Evolutionary conservation across 495 filamentous ascomycete genomes (phyloP).

Genomic region (Penicillium lagena): DNA sequence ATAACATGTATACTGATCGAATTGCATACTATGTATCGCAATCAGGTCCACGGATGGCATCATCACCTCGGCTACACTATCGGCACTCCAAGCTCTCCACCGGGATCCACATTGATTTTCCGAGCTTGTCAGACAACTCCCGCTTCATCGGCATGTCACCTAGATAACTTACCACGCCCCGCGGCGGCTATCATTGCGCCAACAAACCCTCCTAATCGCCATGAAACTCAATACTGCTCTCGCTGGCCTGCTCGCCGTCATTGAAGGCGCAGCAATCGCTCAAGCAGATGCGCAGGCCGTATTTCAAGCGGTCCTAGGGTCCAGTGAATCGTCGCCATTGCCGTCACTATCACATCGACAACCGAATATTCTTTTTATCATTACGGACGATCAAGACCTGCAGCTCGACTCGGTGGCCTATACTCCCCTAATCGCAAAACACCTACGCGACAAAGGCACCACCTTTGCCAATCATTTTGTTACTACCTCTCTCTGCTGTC

Average conservation of each 20-base stretch:
- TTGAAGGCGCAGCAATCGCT: slow-evolving; percentile 1
- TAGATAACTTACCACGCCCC: not conserved
- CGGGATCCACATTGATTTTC: not conserved
- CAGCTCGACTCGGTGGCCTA: slow-evolving; percentile 54
- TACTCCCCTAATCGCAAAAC: slow-evolving; percentile 46
- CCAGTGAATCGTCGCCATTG: not conserved
- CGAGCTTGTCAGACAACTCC: not conserved
- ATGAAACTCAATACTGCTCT: slow-evolving; percentile 17
- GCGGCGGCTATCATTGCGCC: too few relatives aligned
- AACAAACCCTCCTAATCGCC: not conserved
- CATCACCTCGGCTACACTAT: slow-evolving; percentile 3
- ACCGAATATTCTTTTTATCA: slow-evolving; percentile 58
- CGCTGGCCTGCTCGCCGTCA: slow-evolving; percentile 5
- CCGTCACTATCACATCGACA: not conserved
- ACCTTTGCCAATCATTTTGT: slow-evolving; percentile 53
- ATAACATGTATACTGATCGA: slow-evolving; percentile 1
- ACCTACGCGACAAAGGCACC: slow-evolving; percentile 48
- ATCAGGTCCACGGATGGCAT: slow-evolving; percentile 12
- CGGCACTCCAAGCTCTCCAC: slow-evolving; percentile 1
- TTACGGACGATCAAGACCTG: slow-evolving; percentile 63
- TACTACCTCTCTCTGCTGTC: slow-evolving; percentile 59
- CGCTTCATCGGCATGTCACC: not conserved
- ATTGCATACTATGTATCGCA: too few relatives aligned
- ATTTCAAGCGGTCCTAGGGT: slow-evolving; percentile 6
- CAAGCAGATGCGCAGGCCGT: slow-evolving; percentile 5